Evolutionary conservation across 352 stramenopile species (phyloP).

Genomic region (Globisporangium carolinianum): DNA sequence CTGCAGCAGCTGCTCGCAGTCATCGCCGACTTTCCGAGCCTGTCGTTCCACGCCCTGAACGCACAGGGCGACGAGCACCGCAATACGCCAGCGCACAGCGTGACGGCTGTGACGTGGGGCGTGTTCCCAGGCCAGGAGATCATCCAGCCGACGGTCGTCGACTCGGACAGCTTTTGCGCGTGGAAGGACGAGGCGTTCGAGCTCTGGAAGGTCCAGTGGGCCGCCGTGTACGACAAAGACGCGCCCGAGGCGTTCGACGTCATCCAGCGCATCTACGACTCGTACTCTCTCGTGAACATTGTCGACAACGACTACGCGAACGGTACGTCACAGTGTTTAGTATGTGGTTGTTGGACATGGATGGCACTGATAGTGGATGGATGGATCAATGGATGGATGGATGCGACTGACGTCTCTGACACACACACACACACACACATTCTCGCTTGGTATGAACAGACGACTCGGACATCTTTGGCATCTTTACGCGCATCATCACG

Average conservation of each 20-base stretch:
- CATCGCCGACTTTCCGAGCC: constrained; percentile 53
- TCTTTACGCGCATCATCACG: constrained; percentile 81
- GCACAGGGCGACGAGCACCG: constrained; percentile 56
- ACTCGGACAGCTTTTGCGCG: constrained; percentile 92
- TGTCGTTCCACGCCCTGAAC: constrained; percentile 80
- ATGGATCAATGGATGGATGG: neutral
- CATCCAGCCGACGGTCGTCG: constrained; percentile 95
- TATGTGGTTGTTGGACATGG: too few relatives aligned
- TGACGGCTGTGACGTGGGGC: constrained; percentile 97
- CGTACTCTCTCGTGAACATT: constrained; percentile 97
- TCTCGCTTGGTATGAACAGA: constrained; percentile 18
- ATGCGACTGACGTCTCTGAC: neutral
- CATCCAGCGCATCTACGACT: constrained; percentile 89
- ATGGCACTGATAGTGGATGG: neutral
- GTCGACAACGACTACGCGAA: constrained; percentile 97
- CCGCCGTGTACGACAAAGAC: constrained; percentile 92
- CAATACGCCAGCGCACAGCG: constrained; percentile 72
- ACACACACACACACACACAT: too few relatives aligned
- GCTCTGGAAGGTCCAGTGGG: constrained; percentile 96
- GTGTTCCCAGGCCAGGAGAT: constrained; percentile 94
- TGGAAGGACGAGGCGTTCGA: constrained; percentile 97
- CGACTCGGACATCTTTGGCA: constrained; percentile 74
- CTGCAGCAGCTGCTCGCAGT: constrained; percentile 54
- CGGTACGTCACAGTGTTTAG: constrained; percentile 14
- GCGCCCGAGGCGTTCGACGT: constrained; percentile 36